A percentile compares a stretch with the other conserved stretches of the same genome.
Evolutionary conservation across 345 rosid species (phyloP).

Genomic region (Eucalyptus rudis): DNA sequence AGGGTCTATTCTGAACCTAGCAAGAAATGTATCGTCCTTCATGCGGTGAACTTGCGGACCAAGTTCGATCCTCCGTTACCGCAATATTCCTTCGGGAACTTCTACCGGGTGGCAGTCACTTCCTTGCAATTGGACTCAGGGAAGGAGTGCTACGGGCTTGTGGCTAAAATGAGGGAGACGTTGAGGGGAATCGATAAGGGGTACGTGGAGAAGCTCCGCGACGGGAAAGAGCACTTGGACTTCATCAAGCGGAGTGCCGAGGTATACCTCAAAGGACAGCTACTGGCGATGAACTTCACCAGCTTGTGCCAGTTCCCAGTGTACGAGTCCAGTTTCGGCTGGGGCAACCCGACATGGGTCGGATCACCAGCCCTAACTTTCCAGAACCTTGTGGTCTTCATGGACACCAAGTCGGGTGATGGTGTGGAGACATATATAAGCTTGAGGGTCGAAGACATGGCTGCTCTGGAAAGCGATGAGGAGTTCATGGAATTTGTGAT

Average conservation of each 20-base stretch:
- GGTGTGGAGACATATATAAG: conserved; percentile 10
- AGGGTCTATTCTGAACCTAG: background rate
- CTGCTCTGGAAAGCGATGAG: conserved; percentile 6
- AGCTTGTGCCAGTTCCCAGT: conserved; percentile 20
- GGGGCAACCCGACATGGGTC: conserved; percentile 19
- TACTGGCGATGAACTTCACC: conserved; percentile 5
- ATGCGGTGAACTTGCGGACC: conserved; percentile 13
- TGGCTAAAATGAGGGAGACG: conserved; percentile 12
- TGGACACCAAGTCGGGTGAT: conserved; percentile 6
- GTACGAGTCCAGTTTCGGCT: conserved; percentile 20
- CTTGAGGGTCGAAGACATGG: conserved; percentile 12
- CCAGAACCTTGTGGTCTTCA: conserved; percentile 3
- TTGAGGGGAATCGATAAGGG: conserved; percentile 4
- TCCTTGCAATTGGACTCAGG: background rate
- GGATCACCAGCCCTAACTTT: conserved; percentile 1
- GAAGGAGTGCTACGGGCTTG: background rate
- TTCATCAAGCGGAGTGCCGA: background rate
- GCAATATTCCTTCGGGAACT: background rate
- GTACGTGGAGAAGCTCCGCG: conserved; percentile 12
- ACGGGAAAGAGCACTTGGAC: conserved; percentile 3
- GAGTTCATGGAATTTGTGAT: background rate
- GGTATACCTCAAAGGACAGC: conserved; percentile 1
- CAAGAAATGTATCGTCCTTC: background rate
- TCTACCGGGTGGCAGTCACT: background rate
- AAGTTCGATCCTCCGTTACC: background rate